Evolutionary conservation across 768 basidiomycete genomes (phyloP).

Genomic region (Favolaschia claudopus): DNA sequence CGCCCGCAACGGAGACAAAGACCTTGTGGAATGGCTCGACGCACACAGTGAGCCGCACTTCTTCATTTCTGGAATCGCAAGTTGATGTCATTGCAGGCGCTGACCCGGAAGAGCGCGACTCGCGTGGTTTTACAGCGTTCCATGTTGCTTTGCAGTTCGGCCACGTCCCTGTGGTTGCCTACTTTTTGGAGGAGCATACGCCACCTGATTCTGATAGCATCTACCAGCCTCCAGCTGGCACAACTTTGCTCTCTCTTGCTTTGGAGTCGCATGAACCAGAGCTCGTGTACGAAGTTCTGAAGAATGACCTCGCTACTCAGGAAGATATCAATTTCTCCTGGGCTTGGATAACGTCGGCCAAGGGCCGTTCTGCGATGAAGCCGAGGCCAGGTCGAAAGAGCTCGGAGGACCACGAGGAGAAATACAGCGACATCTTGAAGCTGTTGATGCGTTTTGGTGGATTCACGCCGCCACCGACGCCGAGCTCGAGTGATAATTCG

Average conservation of each 20-base stretch:
- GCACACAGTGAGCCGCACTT: constrained; percentile 63
- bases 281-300: constrained; percentile 68
- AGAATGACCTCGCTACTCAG: constrained; percentile 58
- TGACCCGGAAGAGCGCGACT: constrained; percentile 75
- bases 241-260: constrained; percentile 61
- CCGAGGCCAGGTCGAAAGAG: constrained; percentile 29
- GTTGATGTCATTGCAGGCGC: constrained; percentile 56
- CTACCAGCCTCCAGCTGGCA: constrained; percentile 53
- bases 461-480: constrained; percentile 54
- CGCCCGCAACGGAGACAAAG: constrained; percentile 58
- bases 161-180: constrained; percentile 57
- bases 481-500: constrained; percentile 20
- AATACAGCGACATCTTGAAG: constrained; percentile 58
- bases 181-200: constrained; percentile 69
- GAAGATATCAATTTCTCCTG: constrained; percentile 61
- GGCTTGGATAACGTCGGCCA: constrained; percentile 52
- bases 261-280: constrained; percentile 69
- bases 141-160: constrained; percentile 68
- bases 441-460: constrained; percentile 60
- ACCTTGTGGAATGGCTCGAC: constrained; percentile 73
- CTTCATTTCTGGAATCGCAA: constrained; percentile 32
- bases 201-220: constrained; percentile 59
- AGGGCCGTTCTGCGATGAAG: constrained; percentile 34
- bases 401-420: constrained; percentile 38
- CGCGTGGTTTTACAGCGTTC: constrained; percentile 64